phyloP scores from a whole-genome alignment of 2,329 filamentous ascomycete species.

The Phialocephala sp. region DNA sequence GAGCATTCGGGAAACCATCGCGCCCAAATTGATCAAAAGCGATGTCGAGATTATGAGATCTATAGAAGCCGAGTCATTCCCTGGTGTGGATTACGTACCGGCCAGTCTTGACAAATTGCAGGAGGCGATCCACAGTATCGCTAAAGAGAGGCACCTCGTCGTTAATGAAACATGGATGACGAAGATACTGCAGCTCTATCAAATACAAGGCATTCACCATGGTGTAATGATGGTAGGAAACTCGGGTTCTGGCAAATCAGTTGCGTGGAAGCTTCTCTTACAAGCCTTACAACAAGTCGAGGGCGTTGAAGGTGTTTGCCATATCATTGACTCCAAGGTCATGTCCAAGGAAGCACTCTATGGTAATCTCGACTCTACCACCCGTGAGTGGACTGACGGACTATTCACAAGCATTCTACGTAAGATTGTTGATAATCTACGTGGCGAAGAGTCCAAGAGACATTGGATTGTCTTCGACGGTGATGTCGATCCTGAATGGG shows the following conservation, averaged over 20 bases:
- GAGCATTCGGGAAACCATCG: conserved; percentile 97
- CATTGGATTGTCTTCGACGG: conserved; percentile 99
- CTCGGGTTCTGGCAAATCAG: conserved; percentile 96
- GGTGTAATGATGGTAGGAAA: conserved; percentile 99
- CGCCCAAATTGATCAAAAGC: conserved; percentile 90
- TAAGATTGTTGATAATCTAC: conserved; percentile 98
- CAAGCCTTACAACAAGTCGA: conserved; percentile 92
- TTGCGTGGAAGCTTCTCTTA: conserved; percentile 90
- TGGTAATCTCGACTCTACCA: conserved; percentile 93
- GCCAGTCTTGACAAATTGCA: conserved; percentile 83
- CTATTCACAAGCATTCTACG: conserved; percentile 96
- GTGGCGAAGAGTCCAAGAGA: conserved; percentile 93
- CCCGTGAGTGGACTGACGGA: conserved; percentile 98
- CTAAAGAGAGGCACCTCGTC: conserved; percentile 83
- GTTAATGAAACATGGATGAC: conserved; percentile 97
- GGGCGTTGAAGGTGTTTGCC: conserved; percentile 89
- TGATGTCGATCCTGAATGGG: conserved; percentile 99
- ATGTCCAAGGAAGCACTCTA: conserved; percentile 99
- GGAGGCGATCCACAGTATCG: conserved; percentile 80
- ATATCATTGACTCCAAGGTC: conserved; percentile 99
- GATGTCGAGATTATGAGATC: conserved; percentile 88
- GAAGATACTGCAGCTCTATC: conserved; percentile 94
- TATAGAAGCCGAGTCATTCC: conserved; percentile 88
- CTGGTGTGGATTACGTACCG: conserved; percentile 89
- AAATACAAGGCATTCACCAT: conserved; percentile 97